Evolutionary conservation across 805 yeast species (phyloP).

Genomic region (Candida adriatica): DNA sequence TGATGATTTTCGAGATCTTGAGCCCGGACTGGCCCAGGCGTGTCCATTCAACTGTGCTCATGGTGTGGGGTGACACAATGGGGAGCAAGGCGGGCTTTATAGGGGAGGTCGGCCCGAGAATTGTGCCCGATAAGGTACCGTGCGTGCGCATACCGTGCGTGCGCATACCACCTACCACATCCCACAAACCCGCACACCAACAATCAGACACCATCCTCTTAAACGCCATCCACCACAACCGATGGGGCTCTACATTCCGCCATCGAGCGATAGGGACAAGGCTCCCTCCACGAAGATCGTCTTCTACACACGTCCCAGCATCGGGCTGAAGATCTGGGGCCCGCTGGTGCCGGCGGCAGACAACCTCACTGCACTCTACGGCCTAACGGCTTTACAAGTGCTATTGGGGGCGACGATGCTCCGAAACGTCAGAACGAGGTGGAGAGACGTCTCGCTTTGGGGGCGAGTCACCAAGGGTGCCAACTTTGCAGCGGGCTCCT

Average conservation of each 20-base stretch:
- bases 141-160: no score
- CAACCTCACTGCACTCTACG: conserved; percentile 44
- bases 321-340: conserved; percentile 60
- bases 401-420: conserved; percentile 35
- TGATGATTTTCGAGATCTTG: conserved; percentile 39
- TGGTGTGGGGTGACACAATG: no score
- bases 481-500: conserved; percentile 36
- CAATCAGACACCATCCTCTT: no score
- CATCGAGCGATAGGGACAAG: conserved; percentile 1
- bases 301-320: conserved; percentile 40
- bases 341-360: conserved; percentile 72
- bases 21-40: conserved; percentile 40
- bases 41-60: conserved; percentile 27
- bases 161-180: no score
- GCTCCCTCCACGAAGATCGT: conserved; percentile 4
- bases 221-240: not conserved
- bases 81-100: no score
- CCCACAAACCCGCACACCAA: no score
- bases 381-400: conserved; percentile 47
- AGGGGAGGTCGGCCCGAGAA: no score
- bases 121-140: no score
- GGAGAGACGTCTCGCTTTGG: conserved; percentile 22
- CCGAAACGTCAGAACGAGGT: conserved; percentile 18
- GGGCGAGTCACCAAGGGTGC: conserved; percentile 26
- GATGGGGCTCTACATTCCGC: conserved; percentile 4